A percentile compares a stretch with the other conserved stretches of the same genome.
Evolutionary conservation across 192 early-diverging fungal species (phyloP).

Genomic region (Coemansia sp.): DNA sequence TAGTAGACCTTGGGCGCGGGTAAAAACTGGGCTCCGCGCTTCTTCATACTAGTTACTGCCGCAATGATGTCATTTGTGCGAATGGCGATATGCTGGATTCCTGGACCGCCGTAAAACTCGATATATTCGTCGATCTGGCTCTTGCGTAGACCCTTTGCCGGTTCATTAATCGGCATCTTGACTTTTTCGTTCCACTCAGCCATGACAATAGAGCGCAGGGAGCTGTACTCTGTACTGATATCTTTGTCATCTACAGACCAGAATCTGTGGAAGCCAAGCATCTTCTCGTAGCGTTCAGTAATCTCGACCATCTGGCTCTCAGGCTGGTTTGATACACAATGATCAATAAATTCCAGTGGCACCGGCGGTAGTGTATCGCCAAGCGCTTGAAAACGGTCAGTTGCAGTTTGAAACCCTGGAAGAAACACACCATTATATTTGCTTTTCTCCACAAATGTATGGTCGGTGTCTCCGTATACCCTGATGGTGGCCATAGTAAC

Average conservation of each 20-base stretch:
- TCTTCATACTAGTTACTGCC: conserved; percentile 74
- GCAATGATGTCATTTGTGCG: conserved; percentile 85
- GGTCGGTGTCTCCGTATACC: conserved; percentile 92
- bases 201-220: conserved; percentile 94
- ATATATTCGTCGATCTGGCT: conserved; percentile 84
- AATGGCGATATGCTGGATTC: conserved; percentile 94
- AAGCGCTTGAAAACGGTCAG: conserved; percentile 57
- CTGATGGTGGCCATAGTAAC: conserved; percentile 91
- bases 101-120: conserved; percentile 64
- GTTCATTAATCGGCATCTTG: conserved; percentile 99
- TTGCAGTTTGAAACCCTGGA: conserved; percentile 65
- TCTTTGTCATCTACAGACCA: conserved; percentile 98
- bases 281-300: conserved; percentile 84
- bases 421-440: conserved; percentile 85
- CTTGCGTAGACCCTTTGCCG: conserved; percentile 88
- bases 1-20: conserved; percentile 85
- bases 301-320: conserved; percentile 84
- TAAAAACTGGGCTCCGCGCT: conserved; percentile 90
- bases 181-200: conserved; percentile 84
- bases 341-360: conserved; percentile 77
- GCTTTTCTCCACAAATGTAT: conserved; percentile 87
- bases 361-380: conserved; percentile 64
- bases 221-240: conserved; percentile 93
- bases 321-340: conserved; percentile 95
- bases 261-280: conserved; percentile 97